Evolutionary conservation across 2,329 filamentous ascomycete species (phyloP), one percentile per base, ranked within the genome.

Genomic region (Trichophyton schoenleinii): DNA sequence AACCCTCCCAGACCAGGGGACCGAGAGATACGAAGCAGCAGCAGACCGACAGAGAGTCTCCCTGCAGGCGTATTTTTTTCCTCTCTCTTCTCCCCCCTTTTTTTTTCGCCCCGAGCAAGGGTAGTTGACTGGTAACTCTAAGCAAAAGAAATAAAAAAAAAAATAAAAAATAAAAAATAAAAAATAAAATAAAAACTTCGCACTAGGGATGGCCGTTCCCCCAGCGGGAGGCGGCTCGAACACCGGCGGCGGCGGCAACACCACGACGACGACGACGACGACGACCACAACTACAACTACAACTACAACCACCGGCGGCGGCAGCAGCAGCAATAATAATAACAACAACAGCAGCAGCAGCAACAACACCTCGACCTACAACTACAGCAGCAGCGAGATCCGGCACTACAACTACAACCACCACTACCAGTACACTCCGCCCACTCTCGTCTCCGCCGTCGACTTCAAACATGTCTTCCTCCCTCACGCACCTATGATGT

Each of bases 401-500:
- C 18, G 9, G 28, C 28, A 34, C 49, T 55, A 55, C 49, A n/a
- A 55, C 49, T 55, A 57, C 55, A 38, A 38, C 53, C 49, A 55
- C 38, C 46, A 42, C 58, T 34, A 55, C 52, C 44, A 57, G 49
- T 55, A 55, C 28, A 55, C 49, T 36, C 49, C 49, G 49, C 49
- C 49, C 49, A 58, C 57, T 44, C 41, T 46, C 11, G 38, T 28
- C 34, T 58, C 42, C 25, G 46, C 57, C 38, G 60, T 60, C 44
- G 61, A 62, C 31, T 58, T 58, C 42, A 60, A 62, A 57, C 60
- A 66, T 46, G 22, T 58, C 57, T 70, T 67, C 57, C 49, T 55
- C 28, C 63, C 70, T 60, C 68, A 70, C 63, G 72, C 73, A n/a
- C 41, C 57, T n/a, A 58, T 53, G 18, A 53, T 57, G 68, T 68